Base-by-base conservation (phyloP, 83 land plant species). In the Picea engelmannii region DNA sequence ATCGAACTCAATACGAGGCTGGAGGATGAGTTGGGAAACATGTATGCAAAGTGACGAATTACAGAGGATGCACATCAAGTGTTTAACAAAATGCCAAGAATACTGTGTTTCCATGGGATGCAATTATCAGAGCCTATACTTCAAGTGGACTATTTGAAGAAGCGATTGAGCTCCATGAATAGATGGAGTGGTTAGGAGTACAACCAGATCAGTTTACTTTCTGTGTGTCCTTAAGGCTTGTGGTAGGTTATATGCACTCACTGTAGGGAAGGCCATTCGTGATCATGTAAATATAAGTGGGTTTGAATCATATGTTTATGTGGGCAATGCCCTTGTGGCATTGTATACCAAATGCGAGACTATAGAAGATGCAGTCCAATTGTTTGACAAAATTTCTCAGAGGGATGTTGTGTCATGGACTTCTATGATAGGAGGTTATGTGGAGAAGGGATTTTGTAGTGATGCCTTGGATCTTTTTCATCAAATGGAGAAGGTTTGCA, bases 261-360 rank as follows among this genome's bases (percentile, higher is more conserved):
- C 23, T 59, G 5, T 77, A 79, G 92, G 94, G 8, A 40, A 10
- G 4, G 90, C 90, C n/a, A 77, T 92, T 9, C 90, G 88, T 71
- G 88, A 76, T 31, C 81, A 66, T 70, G 15, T 88, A 27, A 71
- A 62, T 18, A 90, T 85, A 55, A 84, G 82, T 0, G 58, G 58
- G 6, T 81, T 81, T 15, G 62, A 65, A 0, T 44, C 44, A 7
- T 82, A 88, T 82, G 83, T 88, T 35, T 90, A 86, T 52, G 83
- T 88, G 89, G 85, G 89, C 4, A 90, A 86, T 81, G 89, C 92
- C 4, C 89, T 92, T 20, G 74, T 92, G 61, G 89, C 87, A 35
- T 82, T 92, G 90, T 90, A 92, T 67, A 78, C 89, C 0, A 90
- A 90, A 59, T 92, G 92, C 79, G 83, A 87, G 62, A 55, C 67